Base-by-base conservation (phyloP, 352 stramenopile species). In the Phytophthora foliorum region DNA sequence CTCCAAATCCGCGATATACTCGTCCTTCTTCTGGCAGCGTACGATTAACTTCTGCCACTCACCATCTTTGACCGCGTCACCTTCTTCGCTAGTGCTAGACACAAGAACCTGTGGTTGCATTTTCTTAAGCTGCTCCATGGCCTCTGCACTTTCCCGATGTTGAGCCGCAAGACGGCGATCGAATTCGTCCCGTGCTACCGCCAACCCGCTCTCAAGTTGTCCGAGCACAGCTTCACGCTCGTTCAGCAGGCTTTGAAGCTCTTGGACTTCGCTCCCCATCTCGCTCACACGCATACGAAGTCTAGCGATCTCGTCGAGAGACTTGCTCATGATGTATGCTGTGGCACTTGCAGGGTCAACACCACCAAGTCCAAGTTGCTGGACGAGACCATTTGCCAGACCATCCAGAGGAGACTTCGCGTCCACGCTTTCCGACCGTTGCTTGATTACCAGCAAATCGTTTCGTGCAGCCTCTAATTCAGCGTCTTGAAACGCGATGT, bases 401-500 rank as follows among this genome's bases (percentile, higher is more conserved):
- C 55, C 58, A 19, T 91, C 81, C 11, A 94, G 54, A 0, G 84
- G 82, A 0, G 81, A 89, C 36, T 68, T 74, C 10, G 88, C 52
- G 16, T 88, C 59, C 3, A 9, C 49, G 6, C 62, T 64, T 22
- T 84, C 72, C 0, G 80, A 71, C 1, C 65, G 69, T 38, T 80
- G 60, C 51, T 88, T 82, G 32, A 90, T 79, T n/a, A 69, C 24
- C 34, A 75, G 31, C n/a, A 91, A 60, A 48, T 91, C 85, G 29
- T 85, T 80, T 2, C 82, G 65, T 5, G 86, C 84, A 31, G 77
- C 51, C 17, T 63, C 63, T 19, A 95, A 57, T 61, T 95, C 83
- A 0, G 84, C 74, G 52, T 95, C 88, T 52, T 95, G 88, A 59
- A 95, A 95, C 6, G 83, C 73, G 27, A 95, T 93, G 54, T 94